Conservation (phyloP, 352 stramenopile species). For the Phytopythium kandeliae region DNA sequence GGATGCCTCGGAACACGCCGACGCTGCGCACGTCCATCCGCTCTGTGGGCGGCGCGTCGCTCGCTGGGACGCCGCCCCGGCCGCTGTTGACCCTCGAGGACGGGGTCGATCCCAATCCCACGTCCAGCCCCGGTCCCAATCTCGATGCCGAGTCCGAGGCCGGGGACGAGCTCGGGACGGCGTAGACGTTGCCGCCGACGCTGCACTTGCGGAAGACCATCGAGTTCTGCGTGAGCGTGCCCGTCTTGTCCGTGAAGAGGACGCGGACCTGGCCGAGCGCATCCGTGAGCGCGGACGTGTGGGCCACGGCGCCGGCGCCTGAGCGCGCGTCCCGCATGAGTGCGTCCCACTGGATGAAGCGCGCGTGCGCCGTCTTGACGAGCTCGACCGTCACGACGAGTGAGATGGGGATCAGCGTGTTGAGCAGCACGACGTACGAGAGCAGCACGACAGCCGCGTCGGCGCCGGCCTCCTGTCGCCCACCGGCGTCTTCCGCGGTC, state of each 20-base stretch:
- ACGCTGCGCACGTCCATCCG: constrained; percentile 19
- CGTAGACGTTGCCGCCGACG: constrained; percentile 86
- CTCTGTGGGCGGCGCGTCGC: too few species aligned
- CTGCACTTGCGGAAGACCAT: constrained; percentile 96
- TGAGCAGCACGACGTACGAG: constrained; percentile 89
- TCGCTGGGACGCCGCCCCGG: too few species aligned
- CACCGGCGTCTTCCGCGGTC: neutral
- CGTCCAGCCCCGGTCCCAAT: too few species aligned
- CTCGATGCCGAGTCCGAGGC: too few species aligned
- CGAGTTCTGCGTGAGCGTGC: constrained; percentile 92
- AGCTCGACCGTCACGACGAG: constrained; percentile 88
- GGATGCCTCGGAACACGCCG: constrained; percentile 32
- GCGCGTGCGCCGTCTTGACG: constrained; percentile 67
- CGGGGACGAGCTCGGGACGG: constrained; percentile 19
- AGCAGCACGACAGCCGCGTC: constrained; percentile 73
- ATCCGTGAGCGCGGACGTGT: constrained; percentile 89
- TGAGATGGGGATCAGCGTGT: constrained; percentile 92
- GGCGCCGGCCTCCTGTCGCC: too few species aligned
- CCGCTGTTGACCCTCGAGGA: too few species aligned
- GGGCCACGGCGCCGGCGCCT: constrained; percentile 67
- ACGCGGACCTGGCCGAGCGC: constrained; percentile 91
- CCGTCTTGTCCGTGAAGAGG: constrained; percentile 94
- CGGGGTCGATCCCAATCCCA: too few species aligned
- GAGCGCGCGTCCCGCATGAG: constrained; percentile 39
- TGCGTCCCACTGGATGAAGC: constrained; percentile 77